Percentiles rank a stretch among this genome's conserved stretches.
These are phyloP conservation scores for Cetraspora pellucida DNA, from an alignment of 192 early-diverging fungal species.

Conservation along the genomic window DNA sequence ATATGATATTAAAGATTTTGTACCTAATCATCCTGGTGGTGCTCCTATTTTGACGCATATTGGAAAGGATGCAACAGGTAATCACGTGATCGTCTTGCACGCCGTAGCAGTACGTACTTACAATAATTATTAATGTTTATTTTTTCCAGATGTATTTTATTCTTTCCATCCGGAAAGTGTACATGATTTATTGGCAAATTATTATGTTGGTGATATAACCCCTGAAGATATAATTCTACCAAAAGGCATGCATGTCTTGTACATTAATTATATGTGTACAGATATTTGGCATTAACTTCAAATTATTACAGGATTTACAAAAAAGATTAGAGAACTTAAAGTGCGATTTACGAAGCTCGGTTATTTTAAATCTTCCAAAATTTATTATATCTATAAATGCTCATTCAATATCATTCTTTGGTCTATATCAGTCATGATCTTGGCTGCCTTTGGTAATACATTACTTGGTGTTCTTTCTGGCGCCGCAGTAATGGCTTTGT, in stretches of 20 bases:
- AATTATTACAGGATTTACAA: constrained; percentile 46
- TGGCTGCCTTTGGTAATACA: constrained; percentile 55
- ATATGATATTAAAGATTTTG: constrained; percentile 79
- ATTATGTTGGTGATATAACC: constrained; percentile 73
- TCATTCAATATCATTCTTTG: constrained; percentile 56
- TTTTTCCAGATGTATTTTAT: constrained; percentile 66
- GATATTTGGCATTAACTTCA: no score
- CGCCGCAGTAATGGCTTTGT: constrained; percentile 64
- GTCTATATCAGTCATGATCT: constrained; percentile 49
- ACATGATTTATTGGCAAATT: constrained; percentile 68
- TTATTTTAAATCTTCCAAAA: constrained; percentile 65
- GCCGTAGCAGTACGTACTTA: background rate
- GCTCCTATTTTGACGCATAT: constrained; percentile 73
- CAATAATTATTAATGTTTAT: background rate
- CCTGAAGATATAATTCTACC: constrained; percentile 50
- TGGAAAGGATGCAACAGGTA: constrained; percentile 73
- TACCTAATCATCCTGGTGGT: constrained; percentile 78
- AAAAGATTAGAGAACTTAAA: constrained; percentile 64
- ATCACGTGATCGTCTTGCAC: background rate
- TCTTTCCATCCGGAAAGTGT: constrained; percentile 74
- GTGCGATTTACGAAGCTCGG: constrained; percentile 54
- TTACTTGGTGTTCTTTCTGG: constrained; percentile 57
- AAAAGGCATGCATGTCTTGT: constrained; percentile 33
- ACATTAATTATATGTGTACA: no score
- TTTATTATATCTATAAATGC: constrained; percentile 71